Conservation (phyloP, 2,329 filamentous ascomycete genomes). For the Penicillium brasilianum region DNA sequence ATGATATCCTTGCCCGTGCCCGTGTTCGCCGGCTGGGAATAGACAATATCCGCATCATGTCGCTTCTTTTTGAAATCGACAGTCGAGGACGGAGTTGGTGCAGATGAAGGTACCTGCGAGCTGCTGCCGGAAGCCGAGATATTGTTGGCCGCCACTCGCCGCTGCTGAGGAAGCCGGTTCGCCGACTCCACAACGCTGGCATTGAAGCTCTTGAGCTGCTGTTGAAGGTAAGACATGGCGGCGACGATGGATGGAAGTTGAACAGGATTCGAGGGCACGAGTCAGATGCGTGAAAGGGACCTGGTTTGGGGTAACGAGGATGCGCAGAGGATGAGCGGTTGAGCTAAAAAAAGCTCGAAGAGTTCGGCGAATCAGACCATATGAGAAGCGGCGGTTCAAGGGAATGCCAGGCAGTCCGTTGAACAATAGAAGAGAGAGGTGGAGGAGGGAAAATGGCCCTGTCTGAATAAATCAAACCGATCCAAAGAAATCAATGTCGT, state of each 20-base stretch:
- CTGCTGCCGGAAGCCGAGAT: conserved; percentile 61
- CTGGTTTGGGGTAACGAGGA: neutral
- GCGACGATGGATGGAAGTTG: conserved; percentile 14
- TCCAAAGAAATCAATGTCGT: too few relatives aligned
- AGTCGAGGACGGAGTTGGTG: conserved; percentile 39
- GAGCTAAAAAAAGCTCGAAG: conserved; percentile 18
- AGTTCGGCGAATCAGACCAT: conserved; percentile 12
- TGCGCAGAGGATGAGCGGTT: neutral
- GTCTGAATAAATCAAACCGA: conserved; percentile 2
- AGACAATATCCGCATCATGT: conserved; percentile 61
- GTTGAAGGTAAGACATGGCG: conserved; percentile 69
- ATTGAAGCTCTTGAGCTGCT: conserved; percentile 67
- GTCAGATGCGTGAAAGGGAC: conserved; percentile 6
- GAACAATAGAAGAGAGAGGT: neutral
- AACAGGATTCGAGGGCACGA: conserved; percentile 11
- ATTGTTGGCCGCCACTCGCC: conserved; percentile 56
- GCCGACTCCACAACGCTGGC: conserved; percentile 68
- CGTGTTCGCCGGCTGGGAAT: conserved; percentile 76
- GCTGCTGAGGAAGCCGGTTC: conserved; percentile 62
- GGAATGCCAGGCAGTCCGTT: neutral
- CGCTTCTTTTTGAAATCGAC: conserved; percentile 63
- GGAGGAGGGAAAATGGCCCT: conserved; percentile 3
- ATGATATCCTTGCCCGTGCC: conserved; percentile 79
- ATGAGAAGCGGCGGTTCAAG: conserved; percentile 1
- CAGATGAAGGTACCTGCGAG: conserved; percentile 54